Conservation (phyloP, 2,329 filamentous ascomycete species). For the Phoma herbarum region DNA sequence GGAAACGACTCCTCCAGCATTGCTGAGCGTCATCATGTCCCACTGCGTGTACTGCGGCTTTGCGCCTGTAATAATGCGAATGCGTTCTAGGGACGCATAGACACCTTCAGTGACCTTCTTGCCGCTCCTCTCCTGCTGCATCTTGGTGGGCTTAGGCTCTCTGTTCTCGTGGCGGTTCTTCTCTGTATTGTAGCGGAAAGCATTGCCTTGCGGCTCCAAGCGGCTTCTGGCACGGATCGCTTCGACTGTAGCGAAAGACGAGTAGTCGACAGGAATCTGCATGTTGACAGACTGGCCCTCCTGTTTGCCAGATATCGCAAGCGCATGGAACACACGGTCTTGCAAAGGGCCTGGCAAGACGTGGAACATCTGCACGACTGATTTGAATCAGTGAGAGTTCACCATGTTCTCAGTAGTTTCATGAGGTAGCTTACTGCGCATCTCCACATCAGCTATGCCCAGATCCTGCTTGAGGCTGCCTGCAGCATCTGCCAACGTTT, state of each 20-base stretch:
- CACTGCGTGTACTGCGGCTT: conserved; percentile 61
- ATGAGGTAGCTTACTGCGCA: conserved; percentile 46
- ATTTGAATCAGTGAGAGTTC: conserved; percentile 2
- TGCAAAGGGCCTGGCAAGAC: conserved; percentile 65
- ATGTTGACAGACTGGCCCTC: conserved; percentile 54
- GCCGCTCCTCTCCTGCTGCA: conserved; percentile 49
- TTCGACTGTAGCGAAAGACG: conserved; percentile 47
- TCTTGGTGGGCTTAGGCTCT: conserved; percentile 16
- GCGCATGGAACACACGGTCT: conserved; percentile 71
- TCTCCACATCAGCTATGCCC: conserved; percentile 44
- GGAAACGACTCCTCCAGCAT: conserved; percentile 66
- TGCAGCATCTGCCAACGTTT: conserved; percentile 35
- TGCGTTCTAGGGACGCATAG: conserved; percentile 70
- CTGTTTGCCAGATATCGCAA: conserved; percentile 64
- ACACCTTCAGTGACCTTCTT: conserved; percentile 64
- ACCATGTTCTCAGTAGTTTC: not conserved
- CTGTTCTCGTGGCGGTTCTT: conserved; percentile 14
- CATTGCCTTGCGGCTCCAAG: conserved; percentile 20
- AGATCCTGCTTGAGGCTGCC: conserved; percentile 28
- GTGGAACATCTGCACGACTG: conserved; percentile 72
- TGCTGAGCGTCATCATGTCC: conserved; percentile 79
- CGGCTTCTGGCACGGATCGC: conserved; percentile 29
- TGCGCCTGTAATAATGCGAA: conserved; percentile 16
- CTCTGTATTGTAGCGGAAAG: conserved; percentile 16
- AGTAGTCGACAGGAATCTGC: conserved; percentile 64